These are phyloP conservation scores for Naganishia friedmannii DNA, from an alignment of 768 basidiomycete genomes.

Conservation along the genomic window DNA sequence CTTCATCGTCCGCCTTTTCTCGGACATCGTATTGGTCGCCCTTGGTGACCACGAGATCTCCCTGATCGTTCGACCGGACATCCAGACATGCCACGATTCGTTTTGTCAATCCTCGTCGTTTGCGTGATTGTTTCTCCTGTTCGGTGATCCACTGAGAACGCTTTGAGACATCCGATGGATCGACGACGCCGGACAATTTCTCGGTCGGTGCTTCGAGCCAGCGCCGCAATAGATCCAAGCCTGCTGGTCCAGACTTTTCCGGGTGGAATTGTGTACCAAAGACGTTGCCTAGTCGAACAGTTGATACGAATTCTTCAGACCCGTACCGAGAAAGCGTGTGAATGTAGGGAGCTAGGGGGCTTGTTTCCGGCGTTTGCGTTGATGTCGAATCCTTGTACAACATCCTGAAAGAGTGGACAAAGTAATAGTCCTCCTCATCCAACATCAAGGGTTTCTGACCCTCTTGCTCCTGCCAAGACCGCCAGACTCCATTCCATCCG, in stretches of 20 bases:
- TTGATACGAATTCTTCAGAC: constrained; percentile 82
- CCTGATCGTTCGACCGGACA: constrained; percentile 89
- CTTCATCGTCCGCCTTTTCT: constrained; percentile 59
- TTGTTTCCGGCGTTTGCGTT: constrained; percentile 43
- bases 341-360: constrained; percentile 67
- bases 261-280: constrained; percentile 97
- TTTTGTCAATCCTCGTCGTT: constrained; percentile 67
- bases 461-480: constrained; percentile 56
- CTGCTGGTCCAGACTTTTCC: constrained; percentile 89
- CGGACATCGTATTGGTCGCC: constrained; percentile 99
- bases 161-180: constrained; percentile 18
- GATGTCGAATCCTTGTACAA: constrained; percentile 56
- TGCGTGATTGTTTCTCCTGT: constrained; percentile 28
- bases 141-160: constrained; percentile 22
- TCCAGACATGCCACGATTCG: constrained; percentile 97
- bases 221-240: constrained; percentile 70
- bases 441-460: constrained; percentile 35
- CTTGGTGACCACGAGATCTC: constrained; percentile 97
- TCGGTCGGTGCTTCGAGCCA: constrained; percentile 63
- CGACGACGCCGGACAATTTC: constrained; percentile 34
- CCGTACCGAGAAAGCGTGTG: constrained; percentile 91
- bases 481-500: constrained; percentile 84
- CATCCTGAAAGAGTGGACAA: constrained; percentile 92
- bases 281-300: constrained; percentile 75
- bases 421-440: constrained; percentile 74